Conservation (phyloP, 2,329 filamentous ascomycete genomes). For the Parasarocladium wereldwijsianum region DNA sequence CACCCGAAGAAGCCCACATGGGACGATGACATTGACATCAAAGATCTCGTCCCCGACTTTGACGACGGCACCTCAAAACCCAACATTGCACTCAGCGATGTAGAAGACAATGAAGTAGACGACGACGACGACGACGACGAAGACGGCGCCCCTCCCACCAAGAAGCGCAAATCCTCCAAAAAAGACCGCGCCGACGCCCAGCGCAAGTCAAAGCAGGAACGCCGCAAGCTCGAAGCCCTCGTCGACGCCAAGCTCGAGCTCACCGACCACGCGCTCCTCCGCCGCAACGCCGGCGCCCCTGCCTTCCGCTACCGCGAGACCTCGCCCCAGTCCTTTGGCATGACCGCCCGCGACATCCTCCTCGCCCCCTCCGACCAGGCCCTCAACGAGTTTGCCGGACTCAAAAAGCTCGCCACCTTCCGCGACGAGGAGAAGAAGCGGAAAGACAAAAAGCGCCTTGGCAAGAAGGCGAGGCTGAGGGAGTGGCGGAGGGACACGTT, state of each 20-base stretch:
- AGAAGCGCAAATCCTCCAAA: constrained; percentile 48
- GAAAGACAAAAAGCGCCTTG: constrained; percentile 73
- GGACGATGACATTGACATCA: constrained; percentile 97
- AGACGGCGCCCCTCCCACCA: constrained; percentile 31
- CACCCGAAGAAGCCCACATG: constrained; percentile 52
- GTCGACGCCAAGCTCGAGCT: constrained; percentile 72
- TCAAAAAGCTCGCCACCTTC: constrained; percentile 91
- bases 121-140: constrained; percentile 25
- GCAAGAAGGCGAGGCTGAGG: constrained; percentile 81
- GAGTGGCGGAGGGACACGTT: constrained; percentile 66
- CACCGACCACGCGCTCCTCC: constrained; percentile 46
- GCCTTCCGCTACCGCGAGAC: constrained; percentile 89
- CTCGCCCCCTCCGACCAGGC: constrained; percentile 71
- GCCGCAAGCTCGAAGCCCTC: constrained; percentile 69
- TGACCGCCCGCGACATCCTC: constrained; percentile 81
- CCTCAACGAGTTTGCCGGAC: constrained; percentile 78
- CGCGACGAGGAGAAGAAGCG: constrained; percentile 79
- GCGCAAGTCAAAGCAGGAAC: constrained; percentile 65
- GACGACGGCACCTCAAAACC: constrained; percentile 46
- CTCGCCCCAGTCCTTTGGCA: constrained; percentile 75
- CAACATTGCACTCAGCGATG: constrained; percentile 36
- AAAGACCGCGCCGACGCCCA: constrained; percentile 43
- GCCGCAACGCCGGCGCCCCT: constrained; percentile 9
- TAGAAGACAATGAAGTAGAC: constrained; percentile 21
- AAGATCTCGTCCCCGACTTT: constrained; percentile 78